These are phyloP conservation scores for Mucor velutinosus DNA, from an alignment of 371 early-diverging fungal species.

Conservation along the genomic window DNA sequence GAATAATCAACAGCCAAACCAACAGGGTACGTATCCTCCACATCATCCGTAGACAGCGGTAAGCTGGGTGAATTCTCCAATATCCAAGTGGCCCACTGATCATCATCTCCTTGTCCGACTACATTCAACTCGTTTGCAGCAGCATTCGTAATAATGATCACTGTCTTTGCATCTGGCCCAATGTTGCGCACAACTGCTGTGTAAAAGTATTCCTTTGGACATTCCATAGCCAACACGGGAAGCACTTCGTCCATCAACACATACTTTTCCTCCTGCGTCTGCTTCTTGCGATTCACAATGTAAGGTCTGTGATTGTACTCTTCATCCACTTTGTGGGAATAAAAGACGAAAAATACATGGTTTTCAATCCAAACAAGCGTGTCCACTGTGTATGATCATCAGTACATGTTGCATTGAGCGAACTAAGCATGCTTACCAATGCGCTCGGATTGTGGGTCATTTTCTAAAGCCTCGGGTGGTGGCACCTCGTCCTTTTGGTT, in stretches of 20 bases:
- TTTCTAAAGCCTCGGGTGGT: background rate
- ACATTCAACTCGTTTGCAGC: conserved; percentile 40
- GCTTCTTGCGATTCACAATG: conserved; percentile 10
- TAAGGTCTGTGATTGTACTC: conserved; percentile 6
- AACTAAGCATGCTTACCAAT: background rate
- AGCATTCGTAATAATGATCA: conserved; percentile 36
- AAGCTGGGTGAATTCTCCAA: conserved; percentile 34
- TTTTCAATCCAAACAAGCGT: conserved; percentile 45
- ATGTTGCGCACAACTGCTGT: conserved; percentile 38
- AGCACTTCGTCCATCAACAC: conserved; percentile 31
- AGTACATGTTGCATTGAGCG: too few species aligned
- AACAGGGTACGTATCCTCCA: conserved; percentile 42
- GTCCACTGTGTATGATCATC: conserved; percentile 21
- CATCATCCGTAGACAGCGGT: conserved; percentile 38
- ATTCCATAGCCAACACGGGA: conserved; percentile 31
- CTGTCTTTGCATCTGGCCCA: conserved; percentile 28
- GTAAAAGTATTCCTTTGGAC: conserved; percentile 37
- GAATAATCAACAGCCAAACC: conserved; percentile 48
- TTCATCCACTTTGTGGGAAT: background rate
- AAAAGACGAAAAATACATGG: conserved; percentile 38
- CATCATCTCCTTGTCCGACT: conserved; percentile 39
- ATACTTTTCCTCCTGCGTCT: conserved; percentile 2
- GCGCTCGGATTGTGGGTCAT: background rate
- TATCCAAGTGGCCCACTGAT: conserved; percentile 45
- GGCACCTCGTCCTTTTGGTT: conserved; percentile 18